Percentiles rank a stretch among this genome's conserved stretches.
phyloP scores from a whole-genome alignment of 345 rosid species.

The Arabidopsis arenosa region DNA sequence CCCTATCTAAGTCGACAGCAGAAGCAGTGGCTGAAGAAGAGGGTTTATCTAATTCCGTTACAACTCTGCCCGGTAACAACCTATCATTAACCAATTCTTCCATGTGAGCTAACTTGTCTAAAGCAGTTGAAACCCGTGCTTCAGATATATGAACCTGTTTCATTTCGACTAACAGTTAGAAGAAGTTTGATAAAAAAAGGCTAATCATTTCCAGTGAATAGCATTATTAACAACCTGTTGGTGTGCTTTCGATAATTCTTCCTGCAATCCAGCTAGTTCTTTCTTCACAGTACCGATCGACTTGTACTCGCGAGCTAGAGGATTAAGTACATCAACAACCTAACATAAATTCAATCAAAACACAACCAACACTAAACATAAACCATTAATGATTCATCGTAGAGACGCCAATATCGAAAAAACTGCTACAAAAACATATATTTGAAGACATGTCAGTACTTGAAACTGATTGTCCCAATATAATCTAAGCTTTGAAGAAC shows the following conservation, averaged over 20 bases:
- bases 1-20: slow-evolving; percentile 53
- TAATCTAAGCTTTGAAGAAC: neutral
- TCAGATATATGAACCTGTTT: slow-evolving; percentile 95
- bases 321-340: slow-evolving; percentile 98
- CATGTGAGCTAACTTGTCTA: slow-evolving; percentile 95
- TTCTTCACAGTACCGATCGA: slow-evolving; percentile 89
- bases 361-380: neutral
- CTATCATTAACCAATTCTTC: slow-evolving; percentile 84
- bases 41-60: slow-evolving; percentile 50
- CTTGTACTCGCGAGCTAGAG: slow-evolving; percentile 95
- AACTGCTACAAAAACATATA: neutral
- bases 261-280: slow-evolving; percentile 91
- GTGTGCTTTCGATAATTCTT: slow-evolving; percentile 84
- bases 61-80: slow-evolving; percentile 67
- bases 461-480: neutral
- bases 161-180: slow-evolving; percentile 5
- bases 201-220: neutral
- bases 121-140: slow-evolving; percentile 89
- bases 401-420: neutral
- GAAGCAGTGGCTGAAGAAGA: slow-evolving; percentile 56
- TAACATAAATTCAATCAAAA: slow-evolving; percentile 42
- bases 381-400: neutral
- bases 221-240: slow-evolving; percentile 60
- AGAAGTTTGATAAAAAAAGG: neutral
- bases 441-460: neutral